phyloP scores from a whole-genome alignment of 2,329 filamentous ascomycete genomes.

The Ceratocystis ficicola region DNA sequence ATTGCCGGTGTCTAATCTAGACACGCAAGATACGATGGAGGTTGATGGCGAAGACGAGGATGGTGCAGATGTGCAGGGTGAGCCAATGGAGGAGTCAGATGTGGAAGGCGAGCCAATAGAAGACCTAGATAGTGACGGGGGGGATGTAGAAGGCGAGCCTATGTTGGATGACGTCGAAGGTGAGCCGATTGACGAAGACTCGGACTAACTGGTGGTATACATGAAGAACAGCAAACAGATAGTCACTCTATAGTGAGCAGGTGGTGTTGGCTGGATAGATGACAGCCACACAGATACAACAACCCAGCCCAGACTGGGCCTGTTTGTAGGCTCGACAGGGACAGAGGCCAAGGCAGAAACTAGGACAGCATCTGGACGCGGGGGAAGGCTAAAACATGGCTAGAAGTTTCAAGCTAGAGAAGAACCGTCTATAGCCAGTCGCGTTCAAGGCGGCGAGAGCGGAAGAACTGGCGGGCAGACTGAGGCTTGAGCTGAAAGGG shows the following conservation, averaged over 20 bases:
- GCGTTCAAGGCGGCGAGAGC: not conserved
- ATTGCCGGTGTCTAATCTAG: conserved; percentile 25
- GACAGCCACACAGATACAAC: too few species aligned
- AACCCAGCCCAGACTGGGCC: too few species aligned
- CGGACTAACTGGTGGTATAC: not conserved
- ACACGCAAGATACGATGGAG: conserved; percentile 34
- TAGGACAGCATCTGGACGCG: not conserved
- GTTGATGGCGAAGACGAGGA: conserved; percentile 28
- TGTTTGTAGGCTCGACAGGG: not conserved
- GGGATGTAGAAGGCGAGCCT: conserved; percentile 38
- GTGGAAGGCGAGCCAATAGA: conserved; percentile 37
- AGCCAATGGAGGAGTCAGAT: conserved; percentile 37
- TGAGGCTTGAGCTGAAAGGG: not conserved
- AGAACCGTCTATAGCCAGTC: conserved; percentile 1
- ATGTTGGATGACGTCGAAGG: conserved; percentile 36
- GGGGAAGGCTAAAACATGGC: conserved; percentile 1
- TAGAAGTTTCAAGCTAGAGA: conserved; percentile 2
- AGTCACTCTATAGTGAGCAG: not conserved
- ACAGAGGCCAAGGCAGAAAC: not conserved
- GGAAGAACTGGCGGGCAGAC: conserved; percentile 3
- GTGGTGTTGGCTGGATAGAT: not conserved
- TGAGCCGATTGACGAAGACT: conserved; percentile 26
- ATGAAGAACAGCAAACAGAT: not conserved
- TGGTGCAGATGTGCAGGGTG: conserved; percentile 40
- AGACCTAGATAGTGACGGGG: conserved; percentile 38